phyloP scores from a whole-genome alignment of 2,329 filamentous ascomycete species.

The Emmonsiellopsis sp. region DNA sequence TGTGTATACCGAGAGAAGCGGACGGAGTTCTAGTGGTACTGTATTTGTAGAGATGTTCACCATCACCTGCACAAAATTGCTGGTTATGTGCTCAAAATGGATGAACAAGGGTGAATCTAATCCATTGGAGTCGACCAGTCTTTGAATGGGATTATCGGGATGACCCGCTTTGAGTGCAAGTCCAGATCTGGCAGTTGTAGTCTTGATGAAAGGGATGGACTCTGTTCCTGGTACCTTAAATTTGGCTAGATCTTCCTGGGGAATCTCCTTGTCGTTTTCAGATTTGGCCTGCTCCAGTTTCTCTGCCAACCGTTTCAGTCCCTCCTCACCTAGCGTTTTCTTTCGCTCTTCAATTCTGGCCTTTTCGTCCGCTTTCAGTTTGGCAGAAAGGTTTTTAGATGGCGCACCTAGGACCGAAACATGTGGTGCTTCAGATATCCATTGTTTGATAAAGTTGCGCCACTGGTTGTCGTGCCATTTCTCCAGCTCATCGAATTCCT shows the following conservation, averaged over 20 bases:
- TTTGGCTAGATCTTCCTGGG: conserved; percentile 65
- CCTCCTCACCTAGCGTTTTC: conserved; percentile 68
- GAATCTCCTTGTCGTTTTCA: conserved; percentile 82
- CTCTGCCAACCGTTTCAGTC: conserved; percentile 63
- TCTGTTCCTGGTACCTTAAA: conserved; percentile 78
- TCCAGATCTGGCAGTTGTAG: conserved; percentile 73
- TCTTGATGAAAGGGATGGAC: conserved; percentile 91
- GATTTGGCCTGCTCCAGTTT: conserved; percentile 74
- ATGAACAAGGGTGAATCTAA: conserved; percentile 68
- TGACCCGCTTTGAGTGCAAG: conserved; percentile 62
- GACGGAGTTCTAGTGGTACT: conserved; percentile 73
- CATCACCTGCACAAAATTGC: conserved; percentile 81
- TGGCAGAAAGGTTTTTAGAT: conserved; percentile 66
- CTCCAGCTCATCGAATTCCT: conserved; percentile 57
- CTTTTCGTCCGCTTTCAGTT: conserved; percentile 73
- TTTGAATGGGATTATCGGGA: conserved; percentile 60
- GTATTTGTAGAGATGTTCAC: conserved; percentile 69
- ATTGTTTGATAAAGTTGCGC: conserved; percentile 71
- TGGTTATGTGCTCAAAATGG: conserved; percentile 92
- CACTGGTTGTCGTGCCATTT: conserved; percentile 77
- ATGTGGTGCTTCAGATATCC: conserved; percentile 77
- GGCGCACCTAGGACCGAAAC: conserved; percentile 83
- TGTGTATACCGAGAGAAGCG: conserved; percentile 71
- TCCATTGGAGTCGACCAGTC: conserved; percentile 61
- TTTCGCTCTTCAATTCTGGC: conserved; percentile 69